A percentile compares a stretch with the other conserved stretches of the same genome.
phyloP scores from a whole-genome alignment of 768 basidiomycete genomes.

The Leccinum fibrillosum region DNA sequence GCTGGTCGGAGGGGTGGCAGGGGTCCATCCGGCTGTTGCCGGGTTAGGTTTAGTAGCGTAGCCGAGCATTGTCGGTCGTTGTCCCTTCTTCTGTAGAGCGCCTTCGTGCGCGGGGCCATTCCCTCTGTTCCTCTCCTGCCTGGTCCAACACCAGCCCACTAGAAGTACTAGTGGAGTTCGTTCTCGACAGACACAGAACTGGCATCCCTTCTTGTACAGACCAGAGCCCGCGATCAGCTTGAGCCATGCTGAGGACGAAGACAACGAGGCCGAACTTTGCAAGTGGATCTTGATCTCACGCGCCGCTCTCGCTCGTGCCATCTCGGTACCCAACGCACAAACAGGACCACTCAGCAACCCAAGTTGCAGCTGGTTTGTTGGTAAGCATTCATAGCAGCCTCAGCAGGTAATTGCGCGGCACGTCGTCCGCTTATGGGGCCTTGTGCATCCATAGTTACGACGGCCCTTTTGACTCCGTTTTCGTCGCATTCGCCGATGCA shows the following conservation, averaged over 20 bases:
- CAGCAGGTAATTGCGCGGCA: slow-evolving; percentile 54
- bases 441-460: slow-evolving; percentile 41
- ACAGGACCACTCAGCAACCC: too few relatives aligned
- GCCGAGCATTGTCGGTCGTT: too few relatives aligned
- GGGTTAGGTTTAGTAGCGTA: too few relatives aligned
- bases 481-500: slow-evolving; percentile 45
- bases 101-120: too few relatives aligned
- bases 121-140: too few relatives aligned
- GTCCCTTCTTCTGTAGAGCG: too few relatives aligned
- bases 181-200: not conserved
- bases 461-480: slow-evolving; percentile 12
- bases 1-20: too few relatives aligned
- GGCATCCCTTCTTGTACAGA: not conserved
- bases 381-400: slow-evolving; percentile 64
- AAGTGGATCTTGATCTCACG: slow-evolving; percentile 17
- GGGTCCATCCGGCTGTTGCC: too few relatives aligned
- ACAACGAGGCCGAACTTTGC: not conserved
- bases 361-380: slow-evolving; percentile 34
- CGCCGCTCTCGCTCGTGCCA: slow-evolving; percentile 13
- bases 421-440: slow-evolving; percentile 29
- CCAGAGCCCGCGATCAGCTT: too few relatives aligned
- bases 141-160: not conserved
- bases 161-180: not conserved
- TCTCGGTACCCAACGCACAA: not conserved
- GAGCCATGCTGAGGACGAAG: not conserved